Conservation (phyloP, 169 alveolate genomes). For the Plasmodium coatneyi region DNA sequence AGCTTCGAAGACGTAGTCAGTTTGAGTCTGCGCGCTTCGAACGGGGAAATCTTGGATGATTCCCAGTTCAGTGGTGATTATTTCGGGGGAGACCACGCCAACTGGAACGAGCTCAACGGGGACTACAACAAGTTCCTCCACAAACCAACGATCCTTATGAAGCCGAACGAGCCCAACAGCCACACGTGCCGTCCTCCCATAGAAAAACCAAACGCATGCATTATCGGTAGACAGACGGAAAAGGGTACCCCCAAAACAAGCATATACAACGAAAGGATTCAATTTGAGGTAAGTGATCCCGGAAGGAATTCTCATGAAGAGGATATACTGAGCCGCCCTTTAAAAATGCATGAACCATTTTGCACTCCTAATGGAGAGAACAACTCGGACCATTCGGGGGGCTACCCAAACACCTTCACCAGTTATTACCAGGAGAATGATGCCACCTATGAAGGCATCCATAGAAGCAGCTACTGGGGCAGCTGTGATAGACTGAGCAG, state of each 20-base stretch:
- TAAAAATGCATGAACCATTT: not conserved
- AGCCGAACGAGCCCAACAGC: slow-evolving; percentile 16
- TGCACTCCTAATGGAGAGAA: not conserved
- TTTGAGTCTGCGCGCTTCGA: not conserved
- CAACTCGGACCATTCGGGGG: not conserved
- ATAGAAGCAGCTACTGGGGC: not conserved
- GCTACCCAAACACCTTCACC: not conserved
- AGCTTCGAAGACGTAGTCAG: slow-evolving; percentile 3
- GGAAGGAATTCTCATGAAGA: not conserved
- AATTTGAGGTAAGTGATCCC: not conserved
- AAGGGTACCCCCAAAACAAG: slow-evolving; percentile 22
- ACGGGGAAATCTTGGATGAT: not conserved
- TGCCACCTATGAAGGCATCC: not conserved
- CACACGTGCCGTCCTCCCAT: not conserved
- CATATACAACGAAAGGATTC: slow-evolving; percentile 42
- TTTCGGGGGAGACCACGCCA: not conserved
- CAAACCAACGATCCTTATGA: slow-evolving; percentile 21
- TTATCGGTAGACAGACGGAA: not conserved
- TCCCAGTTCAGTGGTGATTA: not conserved
- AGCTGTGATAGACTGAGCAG: not conserved
- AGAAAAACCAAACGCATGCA: not conserved
- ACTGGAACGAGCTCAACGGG: not conserved
- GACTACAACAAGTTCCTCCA: not conserved
- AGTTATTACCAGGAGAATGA: not conserved
- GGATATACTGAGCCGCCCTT: not conserved